These are phyloP conservation scores for Irpex lacteus DNA, from an alignment of 1,284 basidiomycete genomes.

Conservation along the genomic window DNA sequence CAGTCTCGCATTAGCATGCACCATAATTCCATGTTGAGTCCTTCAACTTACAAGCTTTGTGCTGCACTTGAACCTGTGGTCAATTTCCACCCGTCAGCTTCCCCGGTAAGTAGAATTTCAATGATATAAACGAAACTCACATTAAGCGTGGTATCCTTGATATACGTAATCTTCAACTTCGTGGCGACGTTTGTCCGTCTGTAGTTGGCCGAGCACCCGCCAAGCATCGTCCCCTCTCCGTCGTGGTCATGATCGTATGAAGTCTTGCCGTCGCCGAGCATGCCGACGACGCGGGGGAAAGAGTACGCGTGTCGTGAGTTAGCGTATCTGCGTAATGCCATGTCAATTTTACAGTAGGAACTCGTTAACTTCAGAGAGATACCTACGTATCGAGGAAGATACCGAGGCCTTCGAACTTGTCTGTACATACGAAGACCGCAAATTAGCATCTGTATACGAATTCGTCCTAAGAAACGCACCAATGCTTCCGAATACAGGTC, in stretches of 20 bases:
- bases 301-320: conserved; percentile 82
- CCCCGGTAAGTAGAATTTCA: too few relatives aligned
- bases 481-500: conserved; percentile 90
- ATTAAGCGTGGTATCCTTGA: conserved; percentile 80
- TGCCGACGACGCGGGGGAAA: conserved; percentile 86
- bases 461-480: conserved; percentile 36
- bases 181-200: conserved; percentile 86
- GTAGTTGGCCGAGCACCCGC: conserved; percentile 77
- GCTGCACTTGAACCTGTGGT: conserved; percentile 68
- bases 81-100: conserved; percentile 8
- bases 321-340: too few relatives aligned
- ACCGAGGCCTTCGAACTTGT: conserved; percentile 89
- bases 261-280: conserved; percentile 89
- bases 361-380: too few relatives aligned
- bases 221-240: conserved; percentile 74
- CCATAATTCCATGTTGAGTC: too few relatives aligned
- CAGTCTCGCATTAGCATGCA: background rate
- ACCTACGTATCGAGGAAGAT: conserved; percentile 90
- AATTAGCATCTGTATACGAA: background rate
- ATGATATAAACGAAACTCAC: conserved; percentile 38
- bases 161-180: conserved; percentile 85
- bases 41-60: conserved; percentile 62
- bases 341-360: too few relatives aligned
- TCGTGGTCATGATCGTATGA: conserved; percentile 81
- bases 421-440: conserved; percentile 34